Base-by-base conservation (phyloP, 495 filamentous ascomycete genomes). In the Aspergillus incahuasiensis region DNA sequence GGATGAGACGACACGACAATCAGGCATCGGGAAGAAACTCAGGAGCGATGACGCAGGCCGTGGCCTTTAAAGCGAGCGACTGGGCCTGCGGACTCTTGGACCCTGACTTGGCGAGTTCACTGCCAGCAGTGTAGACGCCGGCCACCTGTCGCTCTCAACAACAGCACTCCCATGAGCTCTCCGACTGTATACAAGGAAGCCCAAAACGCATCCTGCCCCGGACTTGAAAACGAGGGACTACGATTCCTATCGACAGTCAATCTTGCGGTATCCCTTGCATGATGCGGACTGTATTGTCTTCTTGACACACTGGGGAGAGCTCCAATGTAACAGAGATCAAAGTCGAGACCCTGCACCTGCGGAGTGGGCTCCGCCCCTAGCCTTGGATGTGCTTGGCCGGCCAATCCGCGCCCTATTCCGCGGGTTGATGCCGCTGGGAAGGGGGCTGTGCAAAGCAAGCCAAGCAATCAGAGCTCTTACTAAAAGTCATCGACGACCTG, bases 351-450 rank as follows among this genome's bases (percentile, higher is more conserved):
- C 32, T 35, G 32, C 52, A 54, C 12, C 19, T 25, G 42, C 52
- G 52, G 52, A 54, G 52, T 3, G 13, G 12, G 8, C 2, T 35
- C 52, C 42, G 42, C 50, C 5, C 28, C 40, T 28, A 30, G 30
- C 38, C 52, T 47, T 54, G 52, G 52, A 9, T 0, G 6, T 39
- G 49, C 52, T 54, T 54, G 52, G 52, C 52, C 44, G 32, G 42
- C 52, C 52, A 54, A 54, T 54, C 30, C 19, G 6, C 32, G 32
- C 45, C 28, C 20, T 39, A 34, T 41, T 9, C 25, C 25, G 8
- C 25, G 25, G 25, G 25, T 28, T 8, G 25, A 3, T 28, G 25
- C 25, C 25, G 25, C 25, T 3, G 25, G 2, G 13, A 50, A 24
- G 32, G 48, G 40, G 48, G 48, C 48, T 50, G 48, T 50, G 48